Percentiles rank a stretch among this genome's conserved stretches.
These are phyloP conservation scores for Amoebophrya sp. DNA, from an alignment of 169 alveolate species.

Conservation along the genomic window DNA sequence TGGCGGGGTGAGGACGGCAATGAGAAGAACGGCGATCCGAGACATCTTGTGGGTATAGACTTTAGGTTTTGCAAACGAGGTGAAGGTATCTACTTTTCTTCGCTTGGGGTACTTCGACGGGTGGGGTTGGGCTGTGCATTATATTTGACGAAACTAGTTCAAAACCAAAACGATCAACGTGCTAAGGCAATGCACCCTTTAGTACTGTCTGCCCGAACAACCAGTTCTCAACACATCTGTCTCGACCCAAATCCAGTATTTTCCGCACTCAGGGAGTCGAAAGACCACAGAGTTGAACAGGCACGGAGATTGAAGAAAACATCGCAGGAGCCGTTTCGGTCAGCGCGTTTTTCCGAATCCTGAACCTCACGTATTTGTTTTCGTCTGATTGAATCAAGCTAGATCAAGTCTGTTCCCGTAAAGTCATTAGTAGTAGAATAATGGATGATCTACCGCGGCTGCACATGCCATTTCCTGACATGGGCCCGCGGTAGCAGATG, in stretches of 20 bases:
- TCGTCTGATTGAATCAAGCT: background rate
- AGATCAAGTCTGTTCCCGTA: background rate
- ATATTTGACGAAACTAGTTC: background rate
- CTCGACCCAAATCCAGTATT: background rate
- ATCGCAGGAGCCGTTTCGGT: background rate
- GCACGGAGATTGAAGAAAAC: background rate
- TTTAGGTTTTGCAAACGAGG: background rate
- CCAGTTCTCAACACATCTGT: background rate
- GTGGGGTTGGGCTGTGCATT: background rate
- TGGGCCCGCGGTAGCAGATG: background rate
- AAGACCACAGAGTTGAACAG: background rate
- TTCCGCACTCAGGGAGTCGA: background rate
- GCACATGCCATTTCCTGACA: background rate
- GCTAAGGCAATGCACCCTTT: background rate
- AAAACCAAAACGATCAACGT: background rate
- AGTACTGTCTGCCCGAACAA: background rate
- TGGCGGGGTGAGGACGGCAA: background rate
- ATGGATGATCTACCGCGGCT: background rate
- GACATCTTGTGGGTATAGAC: background rate
- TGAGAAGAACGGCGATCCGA: background rate
- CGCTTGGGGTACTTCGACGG: background rate
- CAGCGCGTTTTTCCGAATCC: background rate
- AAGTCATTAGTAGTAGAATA: background rate
- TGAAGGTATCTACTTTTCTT: background rate
- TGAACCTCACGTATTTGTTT: background rate